Base-by-base conservation (phyloP, 2,329 filamentous ascomycete species). In the Claviceps sp. region DNA sequence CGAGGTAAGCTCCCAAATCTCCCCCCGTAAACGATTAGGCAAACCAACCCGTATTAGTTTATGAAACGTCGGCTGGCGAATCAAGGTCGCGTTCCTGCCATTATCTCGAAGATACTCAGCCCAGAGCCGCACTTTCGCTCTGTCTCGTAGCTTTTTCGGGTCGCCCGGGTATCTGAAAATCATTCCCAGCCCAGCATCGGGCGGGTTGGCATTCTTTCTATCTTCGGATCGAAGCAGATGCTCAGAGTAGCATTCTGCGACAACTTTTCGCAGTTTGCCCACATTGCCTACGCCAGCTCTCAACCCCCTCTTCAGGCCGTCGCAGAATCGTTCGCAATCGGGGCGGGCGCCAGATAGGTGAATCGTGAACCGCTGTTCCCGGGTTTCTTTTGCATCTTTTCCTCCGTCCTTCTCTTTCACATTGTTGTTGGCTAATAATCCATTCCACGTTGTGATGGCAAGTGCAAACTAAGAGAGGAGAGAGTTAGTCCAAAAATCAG, bases 111-210 rank as follows among this genome's bases (percentile, higher is more conserved):
- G 75, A 66, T 98, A 98, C 69, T 98, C 93, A 53, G 87, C 89
- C 93, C 93, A 98, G 42, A 98, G 71, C 46, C 93, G 80, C 86
- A 98, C 97, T 73, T 98, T 98, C 63, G 91, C 95, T 53, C 89
- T 80, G 66, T 98, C 93, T 59, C 93, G 80, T 54, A 97, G 76
- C 70, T 97, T 97, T 64, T 90, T 87, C 40, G 90, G 81, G 70
- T 98, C 94, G 52, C 93, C 93, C 1, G 93, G 93, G 64, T 98
- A 98, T 62, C 85, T 83, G 68, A 96, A 98, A 14, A 94, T 58
- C 78, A 94, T 87, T 39, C 93, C 93, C 39, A 98, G 73, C 1
- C 93, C 93, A 22, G 90, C 93, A 68, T 98, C 91, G n/a, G 93
- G 91, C 1, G 68, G 68, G 4, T 50, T 58, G 41, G 72, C 74